These are phyloP conservation scores for Rhododendron simsii DNA, from an alignment of 148 eudicot species.

Conservation along the genomic window DNA sequence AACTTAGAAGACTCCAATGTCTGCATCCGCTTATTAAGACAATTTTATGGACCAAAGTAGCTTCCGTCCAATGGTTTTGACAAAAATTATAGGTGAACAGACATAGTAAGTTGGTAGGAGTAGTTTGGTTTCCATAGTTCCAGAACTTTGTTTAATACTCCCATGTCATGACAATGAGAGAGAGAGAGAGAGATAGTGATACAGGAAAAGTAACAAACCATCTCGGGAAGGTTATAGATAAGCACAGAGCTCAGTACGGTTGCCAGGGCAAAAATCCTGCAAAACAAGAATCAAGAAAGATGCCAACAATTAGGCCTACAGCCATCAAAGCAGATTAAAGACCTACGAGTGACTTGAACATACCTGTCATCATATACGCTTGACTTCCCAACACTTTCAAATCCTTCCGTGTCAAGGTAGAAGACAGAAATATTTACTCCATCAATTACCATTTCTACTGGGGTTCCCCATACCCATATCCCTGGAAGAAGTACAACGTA, in stretches of 20 bases:
- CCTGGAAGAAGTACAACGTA: conserved; percentile 37
- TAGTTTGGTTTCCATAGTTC: neutral
- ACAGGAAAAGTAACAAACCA: conserved; percentile 23
- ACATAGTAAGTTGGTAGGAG: neutral
- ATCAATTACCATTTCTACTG: conserved; percentile 64
- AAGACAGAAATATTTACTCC: conserved; percentile 82
- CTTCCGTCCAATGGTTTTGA: neutral
- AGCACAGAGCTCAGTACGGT: conserved; percentile 93
- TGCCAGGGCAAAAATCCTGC: conserved; percentile 94
- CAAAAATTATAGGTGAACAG: neutral
- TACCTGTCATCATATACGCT: conserved; percentile 97
- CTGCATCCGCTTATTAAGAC: neutral
- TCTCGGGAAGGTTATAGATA: conserved; percentile 94
- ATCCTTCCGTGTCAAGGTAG: conserved; percentile 97
- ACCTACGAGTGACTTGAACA: conserved; percentile 3
- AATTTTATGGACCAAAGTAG: neutral
- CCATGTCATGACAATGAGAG: neutral
- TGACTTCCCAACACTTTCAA: conserved; percentile 98
- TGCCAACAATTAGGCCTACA: conserved; percentile 10
- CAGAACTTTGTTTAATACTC: neutral
- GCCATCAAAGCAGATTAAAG: conserved; percentile 8
- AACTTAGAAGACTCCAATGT: neutral
- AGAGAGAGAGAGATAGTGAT: neutral
- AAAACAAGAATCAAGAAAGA: conserved; percentile 16
- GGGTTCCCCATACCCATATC: conserved; percentile 97